Base-by-base conservation (phyloP, 768 basidiomycete genomes). In the Calocera viscosa region DNA sequence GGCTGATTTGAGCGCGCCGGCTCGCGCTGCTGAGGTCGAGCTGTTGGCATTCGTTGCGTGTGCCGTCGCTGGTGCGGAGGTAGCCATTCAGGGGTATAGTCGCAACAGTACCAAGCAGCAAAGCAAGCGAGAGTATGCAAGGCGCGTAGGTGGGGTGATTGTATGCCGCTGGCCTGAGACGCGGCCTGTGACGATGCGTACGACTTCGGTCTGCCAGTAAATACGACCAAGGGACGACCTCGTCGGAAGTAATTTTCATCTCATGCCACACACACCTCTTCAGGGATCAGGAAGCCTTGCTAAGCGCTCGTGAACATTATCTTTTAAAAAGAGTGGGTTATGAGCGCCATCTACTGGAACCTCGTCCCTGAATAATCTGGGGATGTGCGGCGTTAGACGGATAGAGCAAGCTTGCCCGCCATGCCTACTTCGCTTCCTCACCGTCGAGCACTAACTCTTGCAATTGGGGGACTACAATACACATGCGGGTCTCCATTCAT, bases 201-300 rank as follows among this genome's bases (percentile, higher is more conserved):
- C 17, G 53, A 30, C 26, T 63, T 5, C n/a, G n/a, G n/a, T 2
- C 28, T 8, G 30, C 7, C 63, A 22, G 63, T 38, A 28, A 35
- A 28, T 63, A 24, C 24, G 33, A 64, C 32, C 63, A 64, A 64
- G 33, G 63, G 63, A 34, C 38, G 22, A 19, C 63, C 16, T 10
- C 32, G 30, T 64, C 63, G 63, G 63, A 64, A 40, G 38, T 34
- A 64, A 64, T 19, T 34, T 64, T 35, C 63, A 28, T 28, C 14
- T 28, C 30, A 2, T 5, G 10, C 53, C 14, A 60, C 53, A 26
- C n/a, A 26, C 2, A 32, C 10, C 14, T 28, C 26, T 26, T 32
- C 53, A 60, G 53, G 53, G 53, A 60, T 60, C 53, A 32, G 7
- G 26, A 60, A 60, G 53, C 5, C 26, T 28, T 5, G 30, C 11